Evolutionary conservation across 805 yeast species (phyloP).

Genomic region (Priceomyces haplophilus): DNA sequence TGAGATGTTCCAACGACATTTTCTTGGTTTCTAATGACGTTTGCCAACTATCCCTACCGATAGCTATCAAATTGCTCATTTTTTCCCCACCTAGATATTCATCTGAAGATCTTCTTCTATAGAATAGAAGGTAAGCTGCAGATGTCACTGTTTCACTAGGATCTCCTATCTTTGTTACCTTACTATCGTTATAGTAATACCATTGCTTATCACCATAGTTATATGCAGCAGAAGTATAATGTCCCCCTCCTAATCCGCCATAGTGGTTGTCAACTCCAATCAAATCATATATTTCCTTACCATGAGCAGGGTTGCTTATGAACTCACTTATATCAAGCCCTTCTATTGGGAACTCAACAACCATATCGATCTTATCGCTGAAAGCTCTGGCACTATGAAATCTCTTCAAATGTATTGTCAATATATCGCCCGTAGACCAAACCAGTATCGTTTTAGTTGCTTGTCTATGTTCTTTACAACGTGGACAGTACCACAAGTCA

Average conservation of each 20-base stretch:
- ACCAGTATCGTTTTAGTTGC: constrained; percentile 88
- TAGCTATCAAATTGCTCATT: constrained; percentile 38
- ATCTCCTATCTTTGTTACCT: constrained; percentile 55
- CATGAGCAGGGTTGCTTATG: constrained; percentile 35
- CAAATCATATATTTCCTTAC: constrained; percentile 60
- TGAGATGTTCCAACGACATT: constrained; percentile 11
- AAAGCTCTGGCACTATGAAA: constrained; percentile 81
- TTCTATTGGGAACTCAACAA: constrained; percentile 83
- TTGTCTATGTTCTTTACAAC: constrained; percentile 82
- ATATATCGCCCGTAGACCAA: constrained; percentile 91
- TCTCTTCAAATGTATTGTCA: constrained; percentile 85
- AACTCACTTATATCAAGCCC: constrained; percentile 71
- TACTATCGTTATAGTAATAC: constrained; percentile 88
- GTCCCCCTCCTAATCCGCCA: constrained; percentile 97
- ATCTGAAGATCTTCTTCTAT: constrained; percentile 50
- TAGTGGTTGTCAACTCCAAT: constrained; percentile 93
- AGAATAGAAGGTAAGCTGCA: constrained; percentile 85
- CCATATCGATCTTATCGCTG: constrained; percentile 83
- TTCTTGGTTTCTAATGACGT: constrained; percentile 12
- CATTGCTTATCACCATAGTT: constrained; percentile 74
- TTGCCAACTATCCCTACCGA: constrained; percentile 33
- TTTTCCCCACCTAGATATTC: constrained; percentile 47
- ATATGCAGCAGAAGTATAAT: constrained; percentile 86
- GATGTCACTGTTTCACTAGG: constrained; percentile 64
- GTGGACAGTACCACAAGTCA: constrained; percentile 92